Base-by-base conservation (phyloP, 768 basidiomycete species). In the Mycena belliarum region DNA sequence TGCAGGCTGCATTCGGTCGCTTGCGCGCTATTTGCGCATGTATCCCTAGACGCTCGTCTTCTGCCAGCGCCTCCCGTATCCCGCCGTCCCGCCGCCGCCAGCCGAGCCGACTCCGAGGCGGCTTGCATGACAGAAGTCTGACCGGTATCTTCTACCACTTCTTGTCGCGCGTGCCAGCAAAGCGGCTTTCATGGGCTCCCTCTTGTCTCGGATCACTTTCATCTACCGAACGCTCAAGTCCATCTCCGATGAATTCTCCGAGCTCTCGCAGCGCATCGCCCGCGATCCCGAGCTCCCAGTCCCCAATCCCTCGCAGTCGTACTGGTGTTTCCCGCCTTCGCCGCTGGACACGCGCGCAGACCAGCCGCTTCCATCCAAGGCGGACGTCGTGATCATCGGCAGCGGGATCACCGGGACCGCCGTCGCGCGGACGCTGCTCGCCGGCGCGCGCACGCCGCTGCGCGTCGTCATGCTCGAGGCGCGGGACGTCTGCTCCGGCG, bases 381-480 rank as follows among this genome's bases (percentile, higher is more conserved):
- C 82, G 6, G 91, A 92, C 61, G 71, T 91, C 2, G 83, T 90
- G 24, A 75, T 92, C 49, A 80, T 92, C 52, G 90, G 90, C 3
- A 87, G 86, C n/a, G 90, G 90, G 0, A 88, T 92, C 56, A 86
- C 89, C 0, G 88, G 89, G 4, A 77, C 86, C 0, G 77, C 84
- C 1, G 69, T 89, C 43, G 84, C 81, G 6, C 79, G 83, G 59
- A 78, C 79, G 10, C 58, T 87, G 23, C 73, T 91, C 16, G 73
- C 77, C 38, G 67, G 69, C 18, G 58, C 65, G 10, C 69, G 66
- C 25, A 54, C 61, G 26, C 57, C 40, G 6, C 33, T 82, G 15
- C 71, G 74, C 35, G 69, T 95, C 2, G 82, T 91, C 21, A 85
- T 93, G 76, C 78, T 96, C 21, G 93, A 96, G 63, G 93, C 93